Evolutionary conservation across 192 early-diverging fungal genomes (phyloP).

Genomic region (Phlyctochytrium arcticum): DNA sequence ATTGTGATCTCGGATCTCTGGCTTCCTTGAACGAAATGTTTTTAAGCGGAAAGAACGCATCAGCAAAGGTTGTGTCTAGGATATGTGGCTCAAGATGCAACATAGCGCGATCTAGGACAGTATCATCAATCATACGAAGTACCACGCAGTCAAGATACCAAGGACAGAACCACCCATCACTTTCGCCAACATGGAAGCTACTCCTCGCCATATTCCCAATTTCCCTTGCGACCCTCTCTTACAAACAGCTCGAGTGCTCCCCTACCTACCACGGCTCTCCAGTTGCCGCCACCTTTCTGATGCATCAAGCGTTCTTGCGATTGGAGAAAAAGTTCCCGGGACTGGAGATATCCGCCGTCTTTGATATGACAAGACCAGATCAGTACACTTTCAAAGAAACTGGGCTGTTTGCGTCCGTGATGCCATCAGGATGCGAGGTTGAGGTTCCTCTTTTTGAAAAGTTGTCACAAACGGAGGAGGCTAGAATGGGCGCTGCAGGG

Average conservation of each 20-base stretch:
- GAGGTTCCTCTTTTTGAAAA: conserved; percentile 46
- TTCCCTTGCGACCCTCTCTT: no score
- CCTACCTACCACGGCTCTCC: conserved; percentile 49
- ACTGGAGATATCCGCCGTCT: conserved; percentile 43
- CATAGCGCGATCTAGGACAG: no score
- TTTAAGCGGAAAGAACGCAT: no score
- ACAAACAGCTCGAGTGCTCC: conserved; percentile 33
- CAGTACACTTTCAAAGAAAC: conserved; percentile 34
- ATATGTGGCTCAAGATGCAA: no score
- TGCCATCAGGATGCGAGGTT: conserved; percentile 25
- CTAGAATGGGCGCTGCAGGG: conserved; percentile 36
- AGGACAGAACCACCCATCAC: no score
- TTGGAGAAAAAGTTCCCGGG: conserved; percentile 42
- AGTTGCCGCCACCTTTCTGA: conserved; percentile 48
- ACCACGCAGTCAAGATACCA: no score
- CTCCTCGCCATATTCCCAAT: no score
- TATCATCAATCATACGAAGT: no score
- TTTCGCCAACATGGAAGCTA: no score
- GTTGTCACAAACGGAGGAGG: conserved; percentile 38
- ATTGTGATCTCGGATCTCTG: no score
- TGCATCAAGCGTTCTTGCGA: conserved; percentile 36
- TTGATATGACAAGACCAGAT: conserved; percentile 17
- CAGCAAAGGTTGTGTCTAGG: no score
- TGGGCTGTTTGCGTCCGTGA: conserved; percentile 24
- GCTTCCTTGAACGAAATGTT: no score